Evolutionary conservation across 2,329 filamentous ascomycete species (phyloP).

Genomic region (Paecilomyces fulvus): DNA sequence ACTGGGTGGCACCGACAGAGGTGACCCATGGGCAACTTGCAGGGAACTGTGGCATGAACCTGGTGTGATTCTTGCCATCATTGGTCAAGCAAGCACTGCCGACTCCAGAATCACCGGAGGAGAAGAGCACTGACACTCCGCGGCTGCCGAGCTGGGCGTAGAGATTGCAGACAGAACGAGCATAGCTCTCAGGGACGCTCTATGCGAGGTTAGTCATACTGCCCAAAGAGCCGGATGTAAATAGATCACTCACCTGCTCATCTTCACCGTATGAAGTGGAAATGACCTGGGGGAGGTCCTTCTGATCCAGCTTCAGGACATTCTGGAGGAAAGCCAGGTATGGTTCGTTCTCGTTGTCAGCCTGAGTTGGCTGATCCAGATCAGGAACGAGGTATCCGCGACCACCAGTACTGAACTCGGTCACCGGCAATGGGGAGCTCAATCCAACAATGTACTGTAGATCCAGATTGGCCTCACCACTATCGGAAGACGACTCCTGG

Average conservation of each 20-base stretch:
- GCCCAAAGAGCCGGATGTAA: background rate
- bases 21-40: conserved; percentile 32
- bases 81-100: conserved; percentile 26
- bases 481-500: conserved; percentile 28
- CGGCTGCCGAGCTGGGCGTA: conserved; percentile 44
- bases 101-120: conserved; percentile 43
- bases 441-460: conserved; percentile 42
- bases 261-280: conserved; percentile 35
- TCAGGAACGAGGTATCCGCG: conserved; percentile 40
- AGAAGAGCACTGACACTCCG: conserved; percentile 41
- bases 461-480: conserved; percentile 44
- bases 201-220: conserved; percentile 2
- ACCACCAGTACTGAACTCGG: conserved; percentile 42
- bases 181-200: conserved; percentile 29
- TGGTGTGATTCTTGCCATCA: conserved; percentile 26
- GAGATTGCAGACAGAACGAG: conserved; percentile 33
- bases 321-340: conserved; percentile 28
- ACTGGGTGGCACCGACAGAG: conserved; percentile 34
- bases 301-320: conserved; percentile 20
- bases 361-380: conserved; percentile 35
- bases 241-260: conserved; percentile 22
- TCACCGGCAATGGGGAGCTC: conserved; percentile 35
- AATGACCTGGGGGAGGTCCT: conserved; percentile 28
- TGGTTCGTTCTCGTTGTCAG: conserved; percentile 41
- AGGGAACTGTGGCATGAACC: conserved; percentile 37